Base-by-base conservation (phyloP, 2,329 filamentous ascomycete genomes). In the Cordyceps cicadae region DNA sequence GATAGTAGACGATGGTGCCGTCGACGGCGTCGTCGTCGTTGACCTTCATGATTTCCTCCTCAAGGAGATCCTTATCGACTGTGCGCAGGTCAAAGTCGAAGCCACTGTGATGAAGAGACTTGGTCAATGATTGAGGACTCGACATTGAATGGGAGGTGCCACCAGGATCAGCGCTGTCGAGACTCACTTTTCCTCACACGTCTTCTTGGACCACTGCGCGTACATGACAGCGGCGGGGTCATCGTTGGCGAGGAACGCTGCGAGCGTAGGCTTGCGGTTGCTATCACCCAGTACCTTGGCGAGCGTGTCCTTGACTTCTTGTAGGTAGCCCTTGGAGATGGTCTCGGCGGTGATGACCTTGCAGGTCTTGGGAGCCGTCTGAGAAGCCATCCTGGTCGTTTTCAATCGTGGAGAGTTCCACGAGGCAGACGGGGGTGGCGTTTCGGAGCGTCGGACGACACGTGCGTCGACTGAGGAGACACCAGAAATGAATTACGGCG, bases 1-100 rank as follows among this genome's bases (percentile, higher is more conserved):
- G 94, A 75, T 97, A 99, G 82, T 99, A 99, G 71, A 99, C 90
- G 66, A 99, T 95, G 71, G 97, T 96, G 68, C 84, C 93, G 75
- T 96, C 90, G 64, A 97, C 85, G 17, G 76, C 70, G 61, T 81
- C 72, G 74, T 97, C 90, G 37, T 83, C 78, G 75, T 99, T 99
- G 70, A 93, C 93, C 66, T 83, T 81, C 66, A 93, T 83, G 70
- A 99, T 88, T 66, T 87, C 86, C 68, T 96, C 90, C 79, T 99
- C 94, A 64, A 97, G 88, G 52, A 86, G 81, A 70, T 97, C 92
- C 72, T 93, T 93, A 69, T 89, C 84, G 57, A 96, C 87, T 70
- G 87, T 84, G 67, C 89, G 89, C 63, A 97, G 84, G 67, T 92
- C 86, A 73, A 97, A 99, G 65, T 85, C 82, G 77, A 97, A 96